A percentile compares a stretch with the other conserved stretches of the same genome.
phyloP scores from a whole-genome alignment of 441 rosid species.

The Geranium incanum region DNA sequence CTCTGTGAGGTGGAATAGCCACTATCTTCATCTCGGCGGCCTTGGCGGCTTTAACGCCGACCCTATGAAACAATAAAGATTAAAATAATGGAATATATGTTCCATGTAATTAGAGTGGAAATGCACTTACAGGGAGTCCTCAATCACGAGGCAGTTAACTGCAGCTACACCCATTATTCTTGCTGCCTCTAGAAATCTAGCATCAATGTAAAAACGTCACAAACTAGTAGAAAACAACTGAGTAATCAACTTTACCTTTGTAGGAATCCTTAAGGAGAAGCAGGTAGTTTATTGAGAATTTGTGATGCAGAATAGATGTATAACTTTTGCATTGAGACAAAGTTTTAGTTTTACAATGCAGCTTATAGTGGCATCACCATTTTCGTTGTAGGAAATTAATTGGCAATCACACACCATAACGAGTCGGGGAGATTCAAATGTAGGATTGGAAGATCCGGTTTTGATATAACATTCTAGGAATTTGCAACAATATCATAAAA shows the following conservation, averaged over 20 bases:
- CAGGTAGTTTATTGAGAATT: neutral
- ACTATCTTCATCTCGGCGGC: constrained; percentile 39
- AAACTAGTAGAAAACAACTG: neutral
- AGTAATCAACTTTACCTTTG: neutral
- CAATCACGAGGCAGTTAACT: constrained; percentile 34
- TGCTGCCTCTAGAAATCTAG: constrained; percentile 41
- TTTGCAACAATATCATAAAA: neutral
- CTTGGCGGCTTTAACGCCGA: constrained; percentile 41
- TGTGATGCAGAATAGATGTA: neutral
- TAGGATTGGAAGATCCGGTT: neutral
- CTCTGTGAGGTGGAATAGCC: constrained; percentile 34
- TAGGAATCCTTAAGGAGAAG: neutral
- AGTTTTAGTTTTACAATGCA: neutral
- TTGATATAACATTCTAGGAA: neutral
- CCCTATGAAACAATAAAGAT: constrained; percentile 22
- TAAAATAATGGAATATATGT: neutral
- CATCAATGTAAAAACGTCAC: constrained; percentile 2
- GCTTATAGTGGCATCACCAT: neutral
- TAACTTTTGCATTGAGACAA: neutral
- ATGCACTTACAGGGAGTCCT: constrained; percentile 40
- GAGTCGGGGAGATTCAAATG: neutral
- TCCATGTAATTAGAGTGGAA: neutral
- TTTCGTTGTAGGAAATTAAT: neutral
- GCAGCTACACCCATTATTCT: constrained; percentile 32
- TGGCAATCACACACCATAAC: neutral